Evolutionary conservation across 306 rosid genomes (phyloP).

Genomic region (Psophocarpus tetragonolobus): DNA sequence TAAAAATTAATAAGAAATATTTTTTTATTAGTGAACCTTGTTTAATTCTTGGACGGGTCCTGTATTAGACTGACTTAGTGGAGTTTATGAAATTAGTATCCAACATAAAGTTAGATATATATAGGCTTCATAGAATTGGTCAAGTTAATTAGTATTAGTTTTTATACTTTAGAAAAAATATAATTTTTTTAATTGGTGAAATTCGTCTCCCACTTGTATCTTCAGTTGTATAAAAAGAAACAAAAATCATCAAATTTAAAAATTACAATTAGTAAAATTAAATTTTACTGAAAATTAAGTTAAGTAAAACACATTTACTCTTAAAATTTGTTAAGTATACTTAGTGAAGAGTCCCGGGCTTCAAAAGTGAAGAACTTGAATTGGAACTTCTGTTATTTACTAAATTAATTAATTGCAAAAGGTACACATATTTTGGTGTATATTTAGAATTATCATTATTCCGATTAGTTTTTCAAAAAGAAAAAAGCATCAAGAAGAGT

Average conservation of each 20-base stretch:
- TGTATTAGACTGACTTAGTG: too few species aligned
- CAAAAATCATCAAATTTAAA: background rate
- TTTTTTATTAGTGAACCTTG: too few species aligned
- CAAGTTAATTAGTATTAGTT: background rate
- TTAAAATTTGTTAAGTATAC: background rate
- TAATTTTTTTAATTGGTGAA: too few species aligned
- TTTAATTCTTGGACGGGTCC: too few species aligned
- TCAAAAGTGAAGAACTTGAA: background rate
- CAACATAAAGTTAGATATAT: background rate
- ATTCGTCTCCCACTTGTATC: too few species aligned
- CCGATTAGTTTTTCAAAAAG: background rate
- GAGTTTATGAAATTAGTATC: too few species aligned
- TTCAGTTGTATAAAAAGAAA: too few species aligned
- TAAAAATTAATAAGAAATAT: too few species aligned
- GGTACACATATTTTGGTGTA: background rate
- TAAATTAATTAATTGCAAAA: background rate
- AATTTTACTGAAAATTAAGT: too few species aligned
- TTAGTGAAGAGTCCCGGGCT: background rate
- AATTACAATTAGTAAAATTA: too few species aligned
- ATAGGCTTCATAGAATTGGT: background rate
- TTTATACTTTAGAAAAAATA: too few species aligned
- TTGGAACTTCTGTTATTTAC: background rate
- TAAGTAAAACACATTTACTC: background rate
- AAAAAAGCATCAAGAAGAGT: background rate
- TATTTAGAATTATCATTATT: background rate